phyloP scores from a whole-genome alignment of 108 stramenopile genomes.

The Schizochytrium sp. region DNA sequence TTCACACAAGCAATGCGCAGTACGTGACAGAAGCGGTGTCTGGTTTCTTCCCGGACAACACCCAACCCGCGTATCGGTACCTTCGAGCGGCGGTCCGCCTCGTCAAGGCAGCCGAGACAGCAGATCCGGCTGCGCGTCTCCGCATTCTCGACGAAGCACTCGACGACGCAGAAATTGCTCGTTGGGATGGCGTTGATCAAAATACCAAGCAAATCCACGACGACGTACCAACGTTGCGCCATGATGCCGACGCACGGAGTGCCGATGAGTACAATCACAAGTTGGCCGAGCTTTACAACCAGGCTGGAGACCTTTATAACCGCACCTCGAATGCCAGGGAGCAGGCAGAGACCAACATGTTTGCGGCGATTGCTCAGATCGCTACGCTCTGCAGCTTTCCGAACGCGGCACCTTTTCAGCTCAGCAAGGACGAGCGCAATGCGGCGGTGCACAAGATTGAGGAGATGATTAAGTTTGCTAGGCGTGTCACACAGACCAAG shows the following conservation, averaged over 20 bases:
- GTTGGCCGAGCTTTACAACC: not conserved
- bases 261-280: slow-evolving; percentile 15
- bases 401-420: not conserved
- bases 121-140: not conserved
- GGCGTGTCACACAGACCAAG: not conserved
- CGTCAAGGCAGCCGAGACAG: not conserved
- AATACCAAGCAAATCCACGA: not conserved
- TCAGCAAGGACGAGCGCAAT: not conserved
- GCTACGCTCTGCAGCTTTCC: not conserved
- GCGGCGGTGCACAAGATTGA: not conserved
- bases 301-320: not conserved
- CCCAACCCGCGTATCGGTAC: not conserved
- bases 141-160: not conserved
- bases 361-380: slow-evolving; percentile 1
- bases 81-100: not conserved
- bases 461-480: not conserved
- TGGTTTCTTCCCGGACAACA: not conserved
- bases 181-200: not conserved
- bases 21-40: not conserved
- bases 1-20: not conserved
- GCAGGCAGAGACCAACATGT: not conserved
- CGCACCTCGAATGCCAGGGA: not conserved
- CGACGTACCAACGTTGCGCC: not conserved
- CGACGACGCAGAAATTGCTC: not conserved
- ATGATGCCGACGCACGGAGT: not conserved